Percentiles rank a stretch among this genome's conserved stretches.
Evolutionary conservation across 257 asterid species (phyloP).

Genomic region (Nicotiana tomentosiformis): DNA sequence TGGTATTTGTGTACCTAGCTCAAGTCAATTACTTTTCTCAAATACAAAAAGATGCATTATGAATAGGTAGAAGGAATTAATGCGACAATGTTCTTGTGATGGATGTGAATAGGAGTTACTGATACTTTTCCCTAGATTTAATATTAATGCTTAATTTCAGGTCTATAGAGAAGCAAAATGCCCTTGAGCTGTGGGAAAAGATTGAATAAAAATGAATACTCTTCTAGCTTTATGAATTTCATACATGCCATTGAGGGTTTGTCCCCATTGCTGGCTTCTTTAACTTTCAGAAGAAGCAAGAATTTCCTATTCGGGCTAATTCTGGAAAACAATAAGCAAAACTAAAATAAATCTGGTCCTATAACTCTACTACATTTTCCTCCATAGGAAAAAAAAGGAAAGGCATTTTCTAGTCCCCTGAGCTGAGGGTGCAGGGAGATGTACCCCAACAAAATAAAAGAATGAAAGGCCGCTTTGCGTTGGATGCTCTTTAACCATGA

Average conservation of each 20-base stretch:
- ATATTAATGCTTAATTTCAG: too few species aligned
- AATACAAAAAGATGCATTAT: too few species aligned
- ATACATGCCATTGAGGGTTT: neutral
- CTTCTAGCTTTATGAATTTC: neutral
- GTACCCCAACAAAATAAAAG: slow-evolving; percentile 2
- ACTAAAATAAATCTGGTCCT: neutral
- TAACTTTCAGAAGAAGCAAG: neutral
- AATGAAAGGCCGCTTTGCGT: slow-evolving; percentile 13
- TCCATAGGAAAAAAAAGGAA: neutral
- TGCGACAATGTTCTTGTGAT: too few species aligned
- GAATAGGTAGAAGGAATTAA: too few species aligned
- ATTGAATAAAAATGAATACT: neutral
- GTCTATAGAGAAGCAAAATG: too few species aligned
- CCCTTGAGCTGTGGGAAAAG: neutral
- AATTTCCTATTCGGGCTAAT: neutral
- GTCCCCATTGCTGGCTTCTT: neutral
- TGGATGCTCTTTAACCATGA: neutral
- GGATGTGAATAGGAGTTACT: too few species aligned
- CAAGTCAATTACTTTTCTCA: too few species aligned
- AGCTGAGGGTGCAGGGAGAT: neutral
- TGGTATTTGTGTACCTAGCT: too few species aligned
- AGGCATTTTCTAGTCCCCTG: neutral
- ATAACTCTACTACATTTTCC: neutral
- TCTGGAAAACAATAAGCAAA: neutral
- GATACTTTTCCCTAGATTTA: too few species aligned